Conservation (phyloP, 768 basidiomycete species). For the Tricholomella constricta region DNA sequence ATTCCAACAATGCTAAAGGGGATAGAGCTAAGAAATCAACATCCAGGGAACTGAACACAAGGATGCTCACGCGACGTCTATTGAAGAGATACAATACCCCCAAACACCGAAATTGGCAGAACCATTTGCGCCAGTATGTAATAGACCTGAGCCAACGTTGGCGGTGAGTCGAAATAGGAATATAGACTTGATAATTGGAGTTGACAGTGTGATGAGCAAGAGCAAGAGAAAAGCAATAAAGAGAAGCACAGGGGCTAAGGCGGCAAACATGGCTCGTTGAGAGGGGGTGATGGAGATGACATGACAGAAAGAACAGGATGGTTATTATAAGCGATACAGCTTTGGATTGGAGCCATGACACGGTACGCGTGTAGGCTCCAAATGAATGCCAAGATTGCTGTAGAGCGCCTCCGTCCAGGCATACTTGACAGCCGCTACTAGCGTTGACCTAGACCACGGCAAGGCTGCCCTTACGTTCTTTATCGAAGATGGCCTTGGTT, state of each 20-base stretch:
- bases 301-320: neutral
- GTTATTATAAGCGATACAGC: conserved; percentile 11
- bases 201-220: conserved; percentile 62
- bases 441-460: neutral
- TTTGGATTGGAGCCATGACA: conserved; percentile 22
- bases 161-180: conserved; percentile 55
- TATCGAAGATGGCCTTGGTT: conserved; percentile 2
- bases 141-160: conserved; percentile 30
- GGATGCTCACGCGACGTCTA: conserved; percentile 44
- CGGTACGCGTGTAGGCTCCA: neutral
- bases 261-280: conserved; percentile 24
- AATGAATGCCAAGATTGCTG: neutral
- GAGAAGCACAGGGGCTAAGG: conserved; percentile 42
- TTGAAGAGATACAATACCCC: conserved; percentile 59
- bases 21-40: conserved; percentile 17
- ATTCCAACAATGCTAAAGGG: conserved; percentile 44
- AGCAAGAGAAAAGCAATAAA: conserved; percentile 61
- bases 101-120: conserved; percentile 59
- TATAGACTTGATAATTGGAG: conserved; percentile 57
- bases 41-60: conserved; percentile 3
- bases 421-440: neutral
- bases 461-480: conserved; percentile 9
- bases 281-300: neutral
- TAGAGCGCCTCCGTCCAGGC: neutral
- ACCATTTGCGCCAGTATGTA: conserved; percentile 36